A percentile compares a stretch with the other conserved stretches of the same genome.
These are phyloP conservation scores for Diplodia intermedia DNA, from an alignment of 2,329 filamentous ascomycete genomes.

Conservation along the genomic window DNA sequence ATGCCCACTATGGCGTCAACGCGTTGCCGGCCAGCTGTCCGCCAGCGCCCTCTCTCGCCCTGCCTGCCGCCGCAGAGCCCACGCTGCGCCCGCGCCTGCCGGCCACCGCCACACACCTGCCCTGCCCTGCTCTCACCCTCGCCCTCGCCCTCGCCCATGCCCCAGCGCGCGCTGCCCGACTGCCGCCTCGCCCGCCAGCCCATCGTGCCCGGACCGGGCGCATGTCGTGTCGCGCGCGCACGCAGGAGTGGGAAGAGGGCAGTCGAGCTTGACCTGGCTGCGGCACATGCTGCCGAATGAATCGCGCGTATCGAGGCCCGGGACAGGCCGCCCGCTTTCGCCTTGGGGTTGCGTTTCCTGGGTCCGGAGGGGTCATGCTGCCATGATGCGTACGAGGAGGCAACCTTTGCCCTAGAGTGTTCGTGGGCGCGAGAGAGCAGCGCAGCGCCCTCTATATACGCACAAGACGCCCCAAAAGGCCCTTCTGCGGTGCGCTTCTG, in stretches of 20 bases:
- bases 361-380: conserved; percentile 20
- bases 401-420: background rate
- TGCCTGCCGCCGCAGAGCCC: conserved; percentile 19
- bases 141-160: conserved; percentile 5
- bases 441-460: conserved; percentile 42
- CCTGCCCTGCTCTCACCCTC: conserved; percentile 3
- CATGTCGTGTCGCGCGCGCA: conserved; percentile 28
- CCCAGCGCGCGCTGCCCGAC: conserved; percentile 6
- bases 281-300: conserved; percentile 30
- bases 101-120: conserved; percentile 13
- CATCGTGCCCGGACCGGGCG: conserved; percentile 23
- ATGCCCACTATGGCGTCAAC: conserved; percentile 30
- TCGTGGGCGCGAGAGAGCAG: conserved; percentile 32
- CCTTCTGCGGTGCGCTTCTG: conserved; percentile 42
- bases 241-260: conserved; percentile 24
- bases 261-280: conserved; percentile 29
- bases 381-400: conserved; percentile 23
- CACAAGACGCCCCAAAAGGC: conserved; percentile 39
- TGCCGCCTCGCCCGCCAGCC: conserved; percentile 8
- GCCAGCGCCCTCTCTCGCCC: conserved; percentile 15
- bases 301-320: conserved; percentile 24
- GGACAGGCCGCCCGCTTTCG: conserved; percentile 29
- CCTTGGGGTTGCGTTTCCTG: conserved; percentile 24
- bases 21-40: conserved; percentile 25
- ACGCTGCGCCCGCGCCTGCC: background rate